phyloP scores from a whole-genome alignment of 495 filamentous ascomycete species.

The Platismatia glauca region DNA sequence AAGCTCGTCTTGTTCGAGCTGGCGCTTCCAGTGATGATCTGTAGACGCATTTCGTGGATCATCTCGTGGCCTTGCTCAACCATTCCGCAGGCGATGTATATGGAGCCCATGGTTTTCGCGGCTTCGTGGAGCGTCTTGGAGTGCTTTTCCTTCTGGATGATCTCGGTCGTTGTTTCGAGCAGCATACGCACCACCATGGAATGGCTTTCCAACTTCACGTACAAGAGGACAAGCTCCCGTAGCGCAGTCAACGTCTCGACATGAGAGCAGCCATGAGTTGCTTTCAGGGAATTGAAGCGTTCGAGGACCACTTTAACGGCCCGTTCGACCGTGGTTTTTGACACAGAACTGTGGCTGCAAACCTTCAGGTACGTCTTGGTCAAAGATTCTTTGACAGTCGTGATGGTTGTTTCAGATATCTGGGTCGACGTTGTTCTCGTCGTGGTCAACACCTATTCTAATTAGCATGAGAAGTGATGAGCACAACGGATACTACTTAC shows the following conservation, averaged over 20 bases:
- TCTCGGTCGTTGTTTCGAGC: slow-evolving; percentile 40
- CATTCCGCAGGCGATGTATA: slow-evolving; percentile 47
- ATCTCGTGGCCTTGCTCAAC: slow-evolving; percentile 43
- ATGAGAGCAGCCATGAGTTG: slow-evolving; percentile 46
- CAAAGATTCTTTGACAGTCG: slow-evolving; percentile 48
- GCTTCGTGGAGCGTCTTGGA: slow-evolving; percentile 43
- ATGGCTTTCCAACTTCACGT: slow-evolving; percentile 38
- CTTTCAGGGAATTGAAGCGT: slow-evolving; percentile 41
- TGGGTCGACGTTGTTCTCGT: slow-evolving; percentile 30
- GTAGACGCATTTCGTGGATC: slow-evolving; percentile 47
- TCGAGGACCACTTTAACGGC: slow-evolving; percentile 46
- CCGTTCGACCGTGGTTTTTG: slow-evolving; percentile 39
- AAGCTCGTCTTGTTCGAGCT: slow-evolving; percentile 28
- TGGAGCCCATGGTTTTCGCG: slow-evolving; percentile 43
- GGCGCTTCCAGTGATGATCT: slow-evolving; percentile 42
- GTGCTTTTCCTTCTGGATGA: slow-evolving; percentile 42
- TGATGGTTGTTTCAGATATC: slow-evolving; percentile 40
- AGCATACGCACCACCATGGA: slow-evolving; percentile 39
- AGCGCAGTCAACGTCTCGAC: slow-evolving; percentile 46
- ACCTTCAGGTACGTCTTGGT: slow-evolving; percentile 46
- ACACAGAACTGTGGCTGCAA: slow-evolving; percentile 33
- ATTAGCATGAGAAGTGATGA: slow-evolving; percentile 20
- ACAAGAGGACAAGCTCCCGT: slow-evolving; percentile 43
- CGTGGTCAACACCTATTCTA: slow-evolving; percentile 29
- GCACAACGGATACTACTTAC: slow-evolving; percentile 24